Evolutionary conservation across 768 basidiomycete genomes (phyloP), one percentile per base, ranked within the genome.

Genomic region (Pleurotus eryngii): DNA sequence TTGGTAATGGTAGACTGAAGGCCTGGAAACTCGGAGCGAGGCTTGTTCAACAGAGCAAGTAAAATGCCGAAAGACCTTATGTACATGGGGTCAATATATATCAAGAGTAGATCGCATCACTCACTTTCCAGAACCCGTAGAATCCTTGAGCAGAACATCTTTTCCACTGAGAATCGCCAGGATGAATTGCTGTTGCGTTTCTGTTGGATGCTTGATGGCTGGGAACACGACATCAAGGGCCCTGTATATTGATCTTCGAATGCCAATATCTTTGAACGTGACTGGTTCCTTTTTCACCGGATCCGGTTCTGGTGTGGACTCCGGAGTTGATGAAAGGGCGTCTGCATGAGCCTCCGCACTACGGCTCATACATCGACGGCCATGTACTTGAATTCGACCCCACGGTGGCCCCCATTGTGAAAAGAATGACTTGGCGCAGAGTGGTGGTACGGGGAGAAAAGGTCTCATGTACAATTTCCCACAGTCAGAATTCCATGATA

Each of bases 101-200:
- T 48, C 17, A 4, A 45, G 45, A 20, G 3, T 30, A 37, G 22
- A 9, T n/a, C 45, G 11, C 38, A 15, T 49, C 40, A 74, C 87
- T 59, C 66, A 90, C 90, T 92, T 92, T 73, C 89, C 90, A 46
- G 84, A 82, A 4, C 90, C 90, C n/a, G 90, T 89, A 22, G 73
- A 72, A 60, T 90, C 89, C 60, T 81, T 85, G 54, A 92, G 62
- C 12, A 90, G 69, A 15, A 91, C 74, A 67, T 91, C 84, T 63
- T 79, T 78, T 5, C 77, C 78, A 17, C 66, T 65, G 27, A 86
- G 58, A 7, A 89, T 74, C 6, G 84, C 87, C 3, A 82, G 81
- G 57, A 91, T 85, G 54, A 90, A 80, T 51, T 72, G 71, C 43
- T 67, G 72, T 65, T 92, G 89, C 30, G 79, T 78, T 11, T 72